phyloP scores from a whole-genome alignment of 2,329 filamentous ascomycete species.

The Neophaeococcomyces aloes region DNA sequence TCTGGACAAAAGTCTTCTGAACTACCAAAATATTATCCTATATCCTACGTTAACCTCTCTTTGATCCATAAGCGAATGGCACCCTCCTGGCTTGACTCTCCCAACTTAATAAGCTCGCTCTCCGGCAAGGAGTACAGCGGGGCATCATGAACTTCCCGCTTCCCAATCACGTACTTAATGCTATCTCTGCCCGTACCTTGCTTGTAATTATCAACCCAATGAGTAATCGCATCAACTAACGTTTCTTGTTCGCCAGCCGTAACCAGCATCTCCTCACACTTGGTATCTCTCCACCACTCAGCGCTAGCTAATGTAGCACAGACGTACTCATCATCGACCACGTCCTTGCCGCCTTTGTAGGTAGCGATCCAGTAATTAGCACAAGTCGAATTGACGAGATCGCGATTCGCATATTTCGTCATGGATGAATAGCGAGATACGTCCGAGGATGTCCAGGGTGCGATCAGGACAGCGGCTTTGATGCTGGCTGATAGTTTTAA shows the following conservation, averaged over 20 bases:
- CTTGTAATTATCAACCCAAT: slow-evolving; percentile 19
- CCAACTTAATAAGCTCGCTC: slow-evolving; percentile 7
- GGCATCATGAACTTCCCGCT: slow-evolving; percentile 11
- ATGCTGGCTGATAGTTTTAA: slow-evolving; percentile 23
- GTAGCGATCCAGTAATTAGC: slow-evolving; percentile 10
- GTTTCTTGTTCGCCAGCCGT: slow-evolving; percentile 16
- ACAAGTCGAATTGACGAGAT: slow-evolving; percentile 11
- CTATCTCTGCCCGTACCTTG: slow-evolving; percentile 5
- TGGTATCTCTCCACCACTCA: slow-evolving; percentile 19
- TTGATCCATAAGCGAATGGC: slow-evolving; percentile 12
- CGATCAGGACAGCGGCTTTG: slow-evolving; percentile 44
- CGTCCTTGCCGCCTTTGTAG: slow-evolving; percentile 10
- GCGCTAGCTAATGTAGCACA: slow-evolving; percentile 10
- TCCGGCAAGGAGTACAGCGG: slow-evolving; percentile 8
- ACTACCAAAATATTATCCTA: too few relatives aligned
- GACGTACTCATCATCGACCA: slow-evolving; percentile 11
- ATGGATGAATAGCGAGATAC: slow-evolving; percentile 19
- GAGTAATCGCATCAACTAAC: slow-evolving; percentile 14
- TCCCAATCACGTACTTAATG: slow-evolving; percentile 9
- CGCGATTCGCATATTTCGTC: slow-evolving; percentile 9
- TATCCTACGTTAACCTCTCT: not conserved
- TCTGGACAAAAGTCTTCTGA: too few relatives aligned
- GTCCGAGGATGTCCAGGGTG: slow-evolving; percentile 49
- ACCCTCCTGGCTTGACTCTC: slow-evolving; percentile 11
- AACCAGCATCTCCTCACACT: slow-evolving; percentile 16